Evolutionary conservation across 2,329 filamentous ascomycete species (phyloP), one percentile per base, ranked within the genome.

Genomic region (Colletotrichum magnum): DNA sequence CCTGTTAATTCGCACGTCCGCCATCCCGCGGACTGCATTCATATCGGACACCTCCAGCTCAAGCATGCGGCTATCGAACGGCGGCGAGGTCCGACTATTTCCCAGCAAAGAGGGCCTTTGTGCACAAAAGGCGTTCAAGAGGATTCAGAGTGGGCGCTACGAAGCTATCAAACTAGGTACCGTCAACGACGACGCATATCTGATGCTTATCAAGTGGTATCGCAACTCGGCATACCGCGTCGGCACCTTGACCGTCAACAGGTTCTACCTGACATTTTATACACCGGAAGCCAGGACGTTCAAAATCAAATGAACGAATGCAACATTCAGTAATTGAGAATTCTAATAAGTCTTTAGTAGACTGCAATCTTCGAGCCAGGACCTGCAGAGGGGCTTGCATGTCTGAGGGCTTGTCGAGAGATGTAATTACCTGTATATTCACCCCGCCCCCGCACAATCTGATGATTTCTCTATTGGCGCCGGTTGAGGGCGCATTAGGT

Each of bases 141-240:
- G 59, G 26, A 54, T 62, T 4, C 59, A 62, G 15, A 62, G 48
- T 24, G 59, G 59, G 24, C 59, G 59, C 21, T 62, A 62, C 39
- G 59, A 62, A 50, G 59, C 59, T 12, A 54, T 62, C 36, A 47
- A 50, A 24, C 50, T 62, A 24, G 59, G 50, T 18, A 54, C 39
- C 10, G 41, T 62, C 12, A 47, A 62, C 18, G 59, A 54, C 41
- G 59, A 62, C 15, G 59, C 59, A 4, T 54, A 62, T 41, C 24
- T 62, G 59, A 62, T 62, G 59, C 59, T 62, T 12, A 54, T 62
- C 50, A 62, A 62, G 26, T 62, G 59, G 59, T 54, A 54, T n/a
- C 50, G 59, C n/a, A 62, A 54, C 9, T 53, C 50, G 13, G 50
- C 50, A 12, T 54, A 53, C 16, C 36, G 59, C 12, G 54, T 62